Percentiles rank a stretch among this genome's conserved stretches.
phyloP scores from a whole-genome alignment of 1,139 yeast species.

The Candida smagusa region DNA sequence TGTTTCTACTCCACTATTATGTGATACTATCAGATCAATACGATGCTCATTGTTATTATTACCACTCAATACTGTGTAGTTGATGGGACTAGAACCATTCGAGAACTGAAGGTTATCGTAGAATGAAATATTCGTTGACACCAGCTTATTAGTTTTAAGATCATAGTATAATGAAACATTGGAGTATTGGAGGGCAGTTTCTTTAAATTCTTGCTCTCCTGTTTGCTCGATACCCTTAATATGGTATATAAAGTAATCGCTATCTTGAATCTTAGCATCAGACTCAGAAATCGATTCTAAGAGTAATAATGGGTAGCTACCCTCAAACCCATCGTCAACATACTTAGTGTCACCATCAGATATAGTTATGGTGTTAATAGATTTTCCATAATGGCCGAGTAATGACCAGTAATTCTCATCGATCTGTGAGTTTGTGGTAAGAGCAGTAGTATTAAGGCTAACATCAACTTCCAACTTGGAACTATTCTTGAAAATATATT shows the following conservation, averaged over 20 bases:
- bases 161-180: too few relatives aligned
- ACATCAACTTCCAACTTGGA: not conserved
- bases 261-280: not conserved
- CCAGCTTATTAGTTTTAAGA: too few relatives aligned
- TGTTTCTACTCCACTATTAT: too few relatives aligned
- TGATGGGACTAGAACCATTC: too few relatives aligned
- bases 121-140: too few relatives aligned
- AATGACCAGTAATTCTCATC: not conserved
- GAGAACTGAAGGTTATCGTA: too few relatives aligned
- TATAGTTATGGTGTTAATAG: not conserved
- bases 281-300: not conserved
- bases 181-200: too few relatives aligned
- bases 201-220: not conserved
- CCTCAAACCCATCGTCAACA: not conserved
- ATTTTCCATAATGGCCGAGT: constrained; percentile 1
- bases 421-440: not conserved
- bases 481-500: not conserved
- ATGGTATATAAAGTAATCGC: constrained; percentile 1
- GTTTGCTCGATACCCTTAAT: constrained; percentile 1
- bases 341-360: not conserved
- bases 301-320: not conserved
- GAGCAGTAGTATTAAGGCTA: not conserved
- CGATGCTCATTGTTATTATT: too few relatives aligned
- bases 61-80: too few relatives aligned
- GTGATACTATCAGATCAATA: too few relatives aligned